These are phyloP conservation scores for Smittium mucronatum DNA, from an alignment of 371 early-diverging fungal species.

Conservation along the genomic window DNA sequence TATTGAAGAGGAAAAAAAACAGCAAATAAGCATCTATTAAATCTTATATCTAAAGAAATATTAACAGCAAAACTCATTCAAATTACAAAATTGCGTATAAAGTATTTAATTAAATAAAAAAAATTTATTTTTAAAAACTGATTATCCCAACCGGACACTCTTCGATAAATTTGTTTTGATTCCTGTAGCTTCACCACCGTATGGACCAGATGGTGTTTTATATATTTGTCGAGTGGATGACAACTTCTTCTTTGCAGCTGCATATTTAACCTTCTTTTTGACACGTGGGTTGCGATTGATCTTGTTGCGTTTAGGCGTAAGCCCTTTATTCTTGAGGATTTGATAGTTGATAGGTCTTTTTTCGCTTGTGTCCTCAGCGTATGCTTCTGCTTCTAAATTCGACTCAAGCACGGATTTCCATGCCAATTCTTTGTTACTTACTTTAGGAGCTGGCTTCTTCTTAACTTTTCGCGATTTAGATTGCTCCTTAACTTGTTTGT, in stretches of 20 bases:
- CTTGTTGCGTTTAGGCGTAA: conserved; percentile 86
- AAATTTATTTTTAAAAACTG: too few species aligned
- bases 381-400: conserved; percentile 37
- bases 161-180: conserved; percentile 76
- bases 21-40: too few species aligned
- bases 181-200: conserved; percentile 89
- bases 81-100: too few species aligned
- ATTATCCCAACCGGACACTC: conserved; percentile 48
- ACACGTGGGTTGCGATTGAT: conserved; percentile 91
- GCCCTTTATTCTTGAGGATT: conserved; percentile 91
- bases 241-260: conserved; percentile 79
- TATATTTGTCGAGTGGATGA: conserved; percentile 58
- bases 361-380: conserved; percentile 36
- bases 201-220: conserved; percentile 46
- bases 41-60: too few species aligned
- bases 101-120: too few species aligned
- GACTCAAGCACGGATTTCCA: conserved; percentile 40
- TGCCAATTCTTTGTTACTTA: conserved; percentile 33
- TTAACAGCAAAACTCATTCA: too few species aligned
- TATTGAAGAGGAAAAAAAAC: too few species aligned
- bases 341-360: conserved; percentile 76
- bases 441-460: conserved; percentile 35
- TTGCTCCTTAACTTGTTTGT: conserved; percentile 39
- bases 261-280: conserved; percentile 79
- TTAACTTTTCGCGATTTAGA: conserved; percentile 35